These are phyloP conservation scores for Xylogone sp. DNA, from an alignment of 2,329 filamentous ascomycete genomes.

Conservation along the genomic window DNA sequence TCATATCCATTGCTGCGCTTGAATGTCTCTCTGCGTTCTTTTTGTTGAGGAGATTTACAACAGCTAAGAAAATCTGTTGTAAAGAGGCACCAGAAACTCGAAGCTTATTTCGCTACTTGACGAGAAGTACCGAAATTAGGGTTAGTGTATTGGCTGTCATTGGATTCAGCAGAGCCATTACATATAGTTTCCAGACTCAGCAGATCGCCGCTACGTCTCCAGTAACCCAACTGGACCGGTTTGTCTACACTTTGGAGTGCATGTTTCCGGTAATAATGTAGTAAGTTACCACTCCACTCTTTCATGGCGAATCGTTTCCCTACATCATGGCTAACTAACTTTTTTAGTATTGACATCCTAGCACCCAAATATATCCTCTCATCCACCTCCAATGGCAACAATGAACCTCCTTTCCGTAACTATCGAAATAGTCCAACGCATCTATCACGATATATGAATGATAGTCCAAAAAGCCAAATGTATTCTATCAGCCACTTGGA, in stretches of 20 bases:
- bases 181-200: constrained; percentile 35
- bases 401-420: neutral
- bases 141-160: constrained; percentile 35
- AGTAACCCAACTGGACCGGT: constrained; percentile 36
- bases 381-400: constrained; percentile 1
- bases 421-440: neutral
- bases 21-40: constrained; percentile 38
- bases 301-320: no score
- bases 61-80: constrained; percentile 22
- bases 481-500: constrained; percentile 5
- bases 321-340: no score
- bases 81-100: constrained; percentile 22
- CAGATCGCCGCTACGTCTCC: constrained; percentile 33
- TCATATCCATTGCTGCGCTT: constrained; percentile 35
- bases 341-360: constrained; percentile 13
- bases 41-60: constrained; percentile 33
- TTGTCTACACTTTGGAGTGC: constrained; percentile 38
- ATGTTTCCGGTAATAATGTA: constrained; percentile 38
- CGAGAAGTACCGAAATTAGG: constrained; percentile 36
- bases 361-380: constrained; percentile 7
- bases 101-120: constrained; percentile 35
- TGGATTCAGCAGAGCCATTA: constrained; percentile 35
- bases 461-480: neutral
- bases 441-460: neutral
- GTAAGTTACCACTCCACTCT: constrained; percentile 21